phyloP scores from a whole-genome alignment of 805 yeast genomes.

The Priceomyces carsonii region DNA sequence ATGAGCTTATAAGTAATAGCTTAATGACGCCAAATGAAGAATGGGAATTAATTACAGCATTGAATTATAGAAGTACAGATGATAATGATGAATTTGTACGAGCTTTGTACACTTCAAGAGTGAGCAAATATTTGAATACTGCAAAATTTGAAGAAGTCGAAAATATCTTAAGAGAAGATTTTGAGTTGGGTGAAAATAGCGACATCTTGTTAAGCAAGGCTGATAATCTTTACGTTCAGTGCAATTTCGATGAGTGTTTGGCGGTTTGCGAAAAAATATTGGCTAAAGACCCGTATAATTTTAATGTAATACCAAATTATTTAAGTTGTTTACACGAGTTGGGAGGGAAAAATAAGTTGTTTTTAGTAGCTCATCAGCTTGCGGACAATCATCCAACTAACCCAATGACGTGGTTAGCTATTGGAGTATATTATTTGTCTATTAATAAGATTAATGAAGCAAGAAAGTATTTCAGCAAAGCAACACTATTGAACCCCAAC shows the following conservation, averaged over 20 bases:
- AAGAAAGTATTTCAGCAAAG: slow-evolving; percentile 81
- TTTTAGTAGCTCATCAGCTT: slow-evolving; percentile 76
- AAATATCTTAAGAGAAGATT: slow-evolving; percentile 65
- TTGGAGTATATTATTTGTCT: slow-evolving; percentile 85
- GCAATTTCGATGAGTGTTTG: slow-evolving; percentile 76
- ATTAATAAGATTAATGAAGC: slow-evolving; percentile 78
- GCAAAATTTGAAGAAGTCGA: slow-evolving; percentile 65
- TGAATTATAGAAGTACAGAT: slow-evolving; percentile 72
- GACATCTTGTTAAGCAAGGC: slow-evolving; percentile 72
- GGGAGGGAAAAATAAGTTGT: slow-evolving; percentile 79
- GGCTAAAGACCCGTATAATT: slow-evolving; percentile 66
- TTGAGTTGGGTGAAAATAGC: slow-evolving; percentile 63
- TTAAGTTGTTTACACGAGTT: slow-evolving; percentile 83
- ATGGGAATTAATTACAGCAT: slow-evolving; percentile 69
- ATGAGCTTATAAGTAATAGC: slow-evolving; percentile 70
- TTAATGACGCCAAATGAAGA: slow-evolving; percentile 82
- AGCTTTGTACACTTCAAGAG: slow-evolving; percentile 69
- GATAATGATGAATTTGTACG: slow-evolving; percentile 81
- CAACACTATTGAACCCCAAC: slow-evolving; percentile 83
- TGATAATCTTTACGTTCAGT: slow-evolving; percentile 69
- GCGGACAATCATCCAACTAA: slow-evolving; percentile 82
- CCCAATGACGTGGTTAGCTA: slow-evolving; percentile 88
- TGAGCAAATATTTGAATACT: slow-evolving; percentile 70
- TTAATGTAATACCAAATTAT: slow-evolving; percentile 73
- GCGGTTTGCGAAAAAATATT: slow-evolving; percentile 66